Evolutionary conservation across 352 stramenopile genomes (phyloP).

Genomic region (Phytophthora pseudosyringae): DNA sequence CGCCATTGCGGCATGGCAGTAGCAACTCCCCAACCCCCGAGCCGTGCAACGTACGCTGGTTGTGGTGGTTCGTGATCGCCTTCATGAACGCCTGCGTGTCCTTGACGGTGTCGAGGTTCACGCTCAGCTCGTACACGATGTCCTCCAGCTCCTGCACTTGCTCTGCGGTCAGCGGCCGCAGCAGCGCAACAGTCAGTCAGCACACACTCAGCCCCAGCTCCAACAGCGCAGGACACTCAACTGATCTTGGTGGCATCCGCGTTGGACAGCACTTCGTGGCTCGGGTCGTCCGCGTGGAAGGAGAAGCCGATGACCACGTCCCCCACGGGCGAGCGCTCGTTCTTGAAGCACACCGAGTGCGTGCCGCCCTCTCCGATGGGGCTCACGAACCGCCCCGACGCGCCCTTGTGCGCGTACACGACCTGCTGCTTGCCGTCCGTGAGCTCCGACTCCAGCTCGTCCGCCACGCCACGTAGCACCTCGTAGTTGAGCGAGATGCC

Average conservation of each 20-base stretch:
- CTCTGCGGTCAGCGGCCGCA: constrained; percentile 41
- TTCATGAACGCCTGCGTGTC: constrained; percentile 90
- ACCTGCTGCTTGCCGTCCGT: constrained; percentile 62
- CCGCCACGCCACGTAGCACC: constrained; percentile 70
- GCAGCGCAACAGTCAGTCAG: not conserved
- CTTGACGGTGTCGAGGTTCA: constrained; percentile 88
- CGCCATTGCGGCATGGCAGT: too few species aligned
- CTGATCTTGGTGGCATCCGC: constrained; percentile 90
- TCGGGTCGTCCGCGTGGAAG: constrained; percentile 86
- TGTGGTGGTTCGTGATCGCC: constrained; percentile 81
- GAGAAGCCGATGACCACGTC: constrained; percentile 87
- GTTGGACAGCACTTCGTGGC: constrained; percentile 88
- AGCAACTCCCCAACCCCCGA: too few species aligned
- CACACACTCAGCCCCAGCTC: not conserved
- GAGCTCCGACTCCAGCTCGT: constrained; percentile 72
- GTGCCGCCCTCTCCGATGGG: constrained; percentile 60
- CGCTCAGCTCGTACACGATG: constrained; percentile 86
- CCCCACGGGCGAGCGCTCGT: constrained; percentile 57
- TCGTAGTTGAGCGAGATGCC: constrained; percentile 91
- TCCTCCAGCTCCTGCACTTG: constrained; percentile 90
- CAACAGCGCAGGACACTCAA: constrained; percentile 43
- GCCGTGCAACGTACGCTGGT: constrained; percentile 50
- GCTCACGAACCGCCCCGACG: constrained; percentile 61
- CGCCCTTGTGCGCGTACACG: constrained; percentile 62
- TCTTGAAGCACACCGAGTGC: constrained; percentile 84